A percentile compares a stretch with the other conserved stretches of the same genome.
These are phyloP conservation scores for Candida parachauliodes DNA, from an alignment of 805 yeast genomes.

Conservation along the genomic window DNA sequence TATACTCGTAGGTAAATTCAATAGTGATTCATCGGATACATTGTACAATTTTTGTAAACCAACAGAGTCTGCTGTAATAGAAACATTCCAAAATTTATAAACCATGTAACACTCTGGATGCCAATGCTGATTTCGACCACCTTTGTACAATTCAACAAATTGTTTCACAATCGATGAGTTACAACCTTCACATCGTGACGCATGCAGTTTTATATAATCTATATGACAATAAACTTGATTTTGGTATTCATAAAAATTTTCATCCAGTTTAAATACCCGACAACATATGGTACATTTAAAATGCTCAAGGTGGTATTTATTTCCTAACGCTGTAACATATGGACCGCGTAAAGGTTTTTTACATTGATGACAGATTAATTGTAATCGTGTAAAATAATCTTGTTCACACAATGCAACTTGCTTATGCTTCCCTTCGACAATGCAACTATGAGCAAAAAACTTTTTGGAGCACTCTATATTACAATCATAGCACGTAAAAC, in stretches of 20 bases:
- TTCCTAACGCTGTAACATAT: slow-evolving; percentile 88
- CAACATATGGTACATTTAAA: slow-evolving; percentile 88
- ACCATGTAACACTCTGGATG: slow-evolving; percentile 99
- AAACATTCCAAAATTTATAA: slow-evolving; percentile 93
- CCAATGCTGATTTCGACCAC: slow-evolving; percentile 94
- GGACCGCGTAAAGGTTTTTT: slow-evolving; percentile 84
- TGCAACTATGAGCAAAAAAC: slow-evolving; percentile 73
- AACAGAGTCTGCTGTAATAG: slow-evolving; percentile 59
- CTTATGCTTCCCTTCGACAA: slow-evolving; percentile 21
- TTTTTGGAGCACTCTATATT: slow-evolving; percentile 75
- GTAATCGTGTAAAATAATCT: slow-evolving; percentile 83
- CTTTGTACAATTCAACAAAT: slow-evolving; percentile 86
- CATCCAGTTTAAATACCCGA: slow-evolving; percentile 83
- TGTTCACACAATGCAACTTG: slow-evolving; percentile 76
- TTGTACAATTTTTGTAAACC: slow-evolving; percentile 33
- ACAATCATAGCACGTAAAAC: slow-evolving; percentile 87
- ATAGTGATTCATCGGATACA: slow-evolving; percentile 10
- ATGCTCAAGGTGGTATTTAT: slow-evolving; percentile 91
- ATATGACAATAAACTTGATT: slow-evolving; percentile 83
- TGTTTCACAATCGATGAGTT: slow-evolving; percentile 87
- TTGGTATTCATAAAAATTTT: slow-evolving; percentile 86
- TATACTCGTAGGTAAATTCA: slow-evolving; percentile 5
- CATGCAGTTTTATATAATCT: slow-evolving; percentile 83
- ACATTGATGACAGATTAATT: slow-evolving; percentile 83
- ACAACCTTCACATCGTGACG: slow-evolving; percentile 92